A percentile compares a stretch with the other conserved stretches of the same genome.
Evolutionary conservation across 2,329 filamentous ascomycete species (phyloP).

Genomic region (Pestalotiopsis sp.): DNA sequence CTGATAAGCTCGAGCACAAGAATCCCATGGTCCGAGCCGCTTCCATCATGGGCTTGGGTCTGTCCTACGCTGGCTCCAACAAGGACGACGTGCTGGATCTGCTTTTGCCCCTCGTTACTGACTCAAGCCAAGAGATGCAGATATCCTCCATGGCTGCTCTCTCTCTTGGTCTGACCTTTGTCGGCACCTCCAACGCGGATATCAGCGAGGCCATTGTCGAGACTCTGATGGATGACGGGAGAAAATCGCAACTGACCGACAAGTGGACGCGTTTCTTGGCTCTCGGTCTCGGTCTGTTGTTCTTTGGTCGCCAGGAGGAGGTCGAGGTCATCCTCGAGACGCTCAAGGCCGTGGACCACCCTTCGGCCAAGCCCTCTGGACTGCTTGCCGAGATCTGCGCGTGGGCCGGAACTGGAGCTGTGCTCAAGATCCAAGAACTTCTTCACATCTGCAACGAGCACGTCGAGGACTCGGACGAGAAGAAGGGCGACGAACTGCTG

Average conservation of each 20-base stretch:
- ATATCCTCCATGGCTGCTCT: slow-evolving; percentile 94
- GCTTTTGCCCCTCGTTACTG: slow-evolving; percentile 82
- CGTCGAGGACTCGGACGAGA: slow-evolving; percentile 90
- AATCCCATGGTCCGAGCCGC: slow-evolving; percentile 77
- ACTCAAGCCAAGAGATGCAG: slow-evolving; percentile 87
- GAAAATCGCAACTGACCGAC: slow-evolving; percentile 86
- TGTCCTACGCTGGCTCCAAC: slow-evolving; percentile 93
- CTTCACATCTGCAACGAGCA: slow-evolving; percentile 98
- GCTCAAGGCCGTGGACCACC: slow-evolving; percentile 93
- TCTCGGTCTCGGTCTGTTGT: slow-evolving; percentile 87
- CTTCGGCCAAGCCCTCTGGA: slow-evolving; percentile 93
- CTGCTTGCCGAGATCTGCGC: slow-evolving; percentile 95
- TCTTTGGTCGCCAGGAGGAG: slow-evolving; percentile 96
- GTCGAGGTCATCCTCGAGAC: slow-evolving; percentile 98
- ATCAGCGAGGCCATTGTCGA: slow-evolving; percentile 91
- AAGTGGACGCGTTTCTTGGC: slow-evolving; percentile 99
- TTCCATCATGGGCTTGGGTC: slow-evolving; percentile 92
- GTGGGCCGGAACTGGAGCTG: slow-evolving; percentile 95
- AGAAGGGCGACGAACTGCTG: slow-evolving; percentile 91
- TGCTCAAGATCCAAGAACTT: slow-evolving; percentile 95
- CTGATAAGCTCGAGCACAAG: slow-evolving; percentile 76
- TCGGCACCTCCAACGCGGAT: slow-evolving; percentile 88
- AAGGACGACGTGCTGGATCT: slow-evolving; percentile 84
- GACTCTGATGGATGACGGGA: slow-evolving; percentile 90
- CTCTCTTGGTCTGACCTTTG: slow-evolving; percentile 85